These are phyloP conservation scores for Nematocida sp. DNA, from an alignment of 371 early-diverging fungal genomes.

Conservation along the genomic window DNA sequence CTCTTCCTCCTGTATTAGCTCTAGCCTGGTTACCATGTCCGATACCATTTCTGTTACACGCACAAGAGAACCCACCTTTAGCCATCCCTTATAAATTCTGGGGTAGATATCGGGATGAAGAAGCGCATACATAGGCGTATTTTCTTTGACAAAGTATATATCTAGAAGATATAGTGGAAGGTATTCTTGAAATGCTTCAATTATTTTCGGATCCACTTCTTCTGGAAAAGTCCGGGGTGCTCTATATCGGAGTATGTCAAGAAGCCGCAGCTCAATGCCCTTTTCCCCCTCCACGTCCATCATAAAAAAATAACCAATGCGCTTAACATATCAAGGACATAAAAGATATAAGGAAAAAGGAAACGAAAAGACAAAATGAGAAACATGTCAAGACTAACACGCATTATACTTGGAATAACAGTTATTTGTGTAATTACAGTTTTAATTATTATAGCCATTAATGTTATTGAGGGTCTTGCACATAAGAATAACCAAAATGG, in stretches of 20 bases:
- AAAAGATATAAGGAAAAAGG: no score
- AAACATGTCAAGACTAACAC: no score
- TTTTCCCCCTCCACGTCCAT: background rate
- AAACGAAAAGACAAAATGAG: no score
- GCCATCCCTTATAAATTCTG: conserved; percentile 45
- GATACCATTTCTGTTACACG: background rate
- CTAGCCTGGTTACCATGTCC: conserved; percentile 40
- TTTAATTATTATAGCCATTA: no score
- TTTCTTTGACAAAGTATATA: conserved; percentile 11
- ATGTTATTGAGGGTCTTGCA: no score
- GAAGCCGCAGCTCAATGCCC: conserved; percentile 11
- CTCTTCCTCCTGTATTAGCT: background rate
- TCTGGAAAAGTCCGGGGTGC: conserved; percentile 1
- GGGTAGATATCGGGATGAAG: conserved; percentile 32
- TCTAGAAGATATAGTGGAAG: conserved; percentile 12
- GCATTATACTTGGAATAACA: no score
- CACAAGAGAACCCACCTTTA: conserved; percentile 23
- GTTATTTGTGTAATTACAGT: no score
- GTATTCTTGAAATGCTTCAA: background rate
- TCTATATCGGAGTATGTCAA: conserved; percentile 47
- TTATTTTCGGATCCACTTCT: background rate
- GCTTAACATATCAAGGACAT: no score
- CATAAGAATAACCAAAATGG: no score
- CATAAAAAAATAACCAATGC: conserved; percentile 56
- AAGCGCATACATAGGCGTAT: conserved; percentile 31